Percentiles rank a stretch among this genome's conserved stretches.
Conservation (phyloP, 164 flowering plant genomes). For the Kalanchoe fedtschenkoi region DNA sequence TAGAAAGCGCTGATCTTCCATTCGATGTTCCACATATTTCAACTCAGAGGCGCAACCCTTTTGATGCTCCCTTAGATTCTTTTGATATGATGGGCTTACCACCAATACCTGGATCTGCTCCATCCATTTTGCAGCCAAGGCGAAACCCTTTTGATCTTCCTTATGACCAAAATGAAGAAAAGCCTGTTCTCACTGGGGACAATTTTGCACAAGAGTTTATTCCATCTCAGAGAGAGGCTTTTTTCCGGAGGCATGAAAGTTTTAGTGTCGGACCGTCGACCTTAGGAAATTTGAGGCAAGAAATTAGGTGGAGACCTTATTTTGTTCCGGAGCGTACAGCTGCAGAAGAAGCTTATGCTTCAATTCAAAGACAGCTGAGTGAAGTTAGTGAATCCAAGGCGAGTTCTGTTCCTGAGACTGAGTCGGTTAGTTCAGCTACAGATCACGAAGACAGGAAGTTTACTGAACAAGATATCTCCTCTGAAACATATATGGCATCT, state of each 20-base stretch:
- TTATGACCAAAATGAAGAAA: slow-evolving; percentile 64
- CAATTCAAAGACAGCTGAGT: slow-evolving; percentile 53
- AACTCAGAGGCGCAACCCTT: slow-evolving; percentile 58
- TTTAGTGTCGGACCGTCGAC: slow-evolving; percentile 52
- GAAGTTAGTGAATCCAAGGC: slow-evolving; percentile 59
- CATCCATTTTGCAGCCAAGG: slow-evolving; percentile 51
- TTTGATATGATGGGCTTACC: slow-evolving; percentile 39
- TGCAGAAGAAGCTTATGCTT: slow-evolving; percentile 35
- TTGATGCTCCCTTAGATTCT: slow-evolving; percentile 55
- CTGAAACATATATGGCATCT: slow-evolving; percentile 24
- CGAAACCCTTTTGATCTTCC: slow-evolving; percentile 87
- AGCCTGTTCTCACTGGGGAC: slow-evolving; percentile 52
- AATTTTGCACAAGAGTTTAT: slow-evolving; percentile 45
- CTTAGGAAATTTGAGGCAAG: slow-evolving; percentile 36
- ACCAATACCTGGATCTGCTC: slow-evolving; percentile 88
- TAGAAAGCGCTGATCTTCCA: slow-evolving; percentile 45
- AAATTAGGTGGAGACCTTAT: slow-evolving; percentile 37
- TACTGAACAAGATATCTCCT: slow-evolving; percentile 26
- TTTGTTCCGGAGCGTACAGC: slow-evolving; percentile 45
- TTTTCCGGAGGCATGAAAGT: slow-evolving; percentile 62
- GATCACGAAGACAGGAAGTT: slow-evolving; percentile 42
- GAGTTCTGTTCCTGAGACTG: slow-evolving; percentile 69
- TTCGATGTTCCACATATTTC: slow-evolving; percentile 50
- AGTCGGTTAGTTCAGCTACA: slow-evolving; percentile 36
- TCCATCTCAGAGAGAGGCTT: slow-evolving; percentile 38